phyloP scores from a whole-genome alignment of 345 rosid species.

The Durio zibethinus region DNA sequence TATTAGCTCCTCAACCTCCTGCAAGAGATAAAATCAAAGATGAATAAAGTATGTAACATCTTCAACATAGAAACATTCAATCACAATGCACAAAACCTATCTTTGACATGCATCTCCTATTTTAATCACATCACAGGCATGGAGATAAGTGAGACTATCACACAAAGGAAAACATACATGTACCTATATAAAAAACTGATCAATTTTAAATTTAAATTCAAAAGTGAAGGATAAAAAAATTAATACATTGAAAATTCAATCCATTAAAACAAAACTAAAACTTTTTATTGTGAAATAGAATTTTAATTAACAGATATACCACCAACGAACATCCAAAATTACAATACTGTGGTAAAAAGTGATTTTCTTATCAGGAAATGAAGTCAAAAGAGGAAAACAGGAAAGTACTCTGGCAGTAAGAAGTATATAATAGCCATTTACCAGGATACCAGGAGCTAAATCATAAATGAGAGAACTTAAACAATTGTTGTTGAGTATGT shows the following conservation, averaged over 20 bases:
- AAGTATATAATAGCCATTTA: not conserved
- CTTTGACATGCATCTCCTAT: not conserved
- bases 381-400: not conserved
- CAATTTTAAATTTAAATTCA: not conserved
- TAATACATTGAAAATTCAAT: not conserved
- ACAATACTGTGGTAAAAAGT: not conserved
- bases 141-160: not conserved
- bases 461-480: not conserved
- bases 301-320: not conserved
- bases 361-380: not conserved
- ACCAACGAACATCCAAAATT: not conserved
- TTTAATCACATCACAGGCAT: not conserved
- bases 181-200: not conserved
- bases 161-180: not conserved
- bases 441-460: not conserved
- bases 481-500: not conserved
- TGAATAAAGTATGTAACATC: not conserved
- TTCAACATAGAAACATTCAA: slow-evolving; percentile 6
- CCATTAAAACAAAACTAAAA: not conserved
- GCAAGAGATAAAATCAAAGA: slow-evolving; percentile 17
- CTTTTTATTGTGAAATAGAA: not conserved
- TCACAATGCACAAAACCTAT: slow-evolving; percentile 1
- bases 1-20: slow-evolving; percentile 73
- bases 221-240: not conserved
- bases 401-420: not conserved